These are phyloP conservation scores for Cadophora malorum DNA, from an alignment of 2,329 filamentous ascomycete genomes.

Conservation along the genomic window DNA sequence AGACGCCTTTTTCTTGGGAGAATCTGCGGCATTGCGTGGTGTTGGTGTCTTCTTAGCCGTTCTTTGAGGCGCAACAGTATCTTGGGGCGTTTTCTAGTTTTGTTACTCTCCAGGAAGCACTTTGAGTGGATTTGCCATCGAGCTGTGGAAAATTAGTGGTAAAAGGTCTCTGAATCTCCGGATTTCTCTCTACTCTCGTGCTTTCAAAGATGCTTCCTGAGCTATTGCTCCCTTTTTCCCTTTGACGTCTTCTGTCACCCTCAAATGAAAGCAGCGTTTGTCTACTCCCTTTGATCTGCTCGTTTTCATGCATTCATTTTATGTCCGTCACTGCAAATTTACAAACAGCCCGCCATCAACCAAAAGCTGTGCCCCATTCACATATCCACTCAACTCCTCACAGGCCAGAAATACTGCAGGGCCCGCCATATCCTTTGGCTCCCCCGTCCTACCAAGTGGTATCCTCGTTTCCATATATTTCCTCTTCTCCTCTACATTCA, in stretches of 20 bases:
- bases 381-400: slow-evolving; percentile 78
- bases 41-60: background rate
- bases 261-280: background rate
- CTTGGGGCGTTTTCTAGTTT: background rate
- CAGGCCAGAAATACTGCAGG: slow-evolving; percentile 86
- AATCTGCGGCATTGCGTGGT: background rate
- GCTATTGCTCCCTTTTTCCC: background rate
- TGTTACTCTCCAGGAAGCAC: no score
- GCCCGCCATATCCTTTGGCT: slow-evolving; percentile 76
- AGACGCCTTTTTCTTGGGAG: background rate
- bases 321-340: slow-evolving; percentile 71
- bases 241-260: background rate
- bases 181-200: background rate
- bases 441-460: slow-evolving; percentile 76
- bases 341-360: slow-evolving; percentile 92
- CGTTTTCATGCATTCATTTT: background rate
- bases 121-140: no score
- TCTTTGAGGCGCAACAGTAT: background rate
- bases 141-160: background rate
- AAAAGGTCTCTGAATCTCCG: background rate
- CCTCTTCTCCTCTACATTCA: slow-evolving; percentile 75
- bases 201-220: background rate
- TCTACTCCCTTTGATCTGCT: background rate
- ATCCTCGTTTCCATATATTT: slow-evolving; percentile 82
- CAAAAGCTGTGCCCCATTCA: slow-evolving; percentile 81